Base-by-base conservation (phyloP, 257 asterid genomes). In the Paulownia fortunei region DNA sequence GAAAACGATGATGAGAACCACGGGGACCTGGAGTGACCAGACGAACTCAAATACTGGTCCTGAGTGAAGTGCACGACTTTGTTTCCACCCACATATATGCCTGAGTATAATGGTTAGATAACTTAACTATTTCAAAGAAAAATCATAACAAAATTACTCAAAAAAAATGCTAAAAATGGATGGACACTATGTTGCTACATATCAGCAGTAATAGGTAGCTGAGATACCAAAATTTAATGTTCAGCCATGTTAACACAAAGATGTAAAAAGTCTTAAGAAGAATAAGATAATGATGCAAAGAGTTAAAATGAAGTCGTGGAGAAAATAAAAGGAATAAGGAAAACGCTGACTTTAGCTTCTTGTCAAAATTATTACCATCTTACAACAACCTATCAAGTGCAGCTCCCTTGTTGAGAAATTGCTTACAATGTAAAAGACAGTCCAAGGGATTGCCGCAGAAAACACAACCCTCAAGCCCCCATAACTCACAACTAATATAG, bases 1-100 rank as follows among this genome's bases (percentile, higher is more conserved):
- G 82, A 9, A 16, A 65, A 15, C 16, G 82, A 60, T 8, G 79
- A 41, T 23, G 85, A 71, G 76, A 77, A 60, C 30, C 8, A 9
- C 1, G 44, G 13, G 74, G 30, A 54, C 62, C 19, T 15, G 11
- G 76, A 42, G 51, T 8, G 8, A n/a, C 12, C 19, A 52, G 80
- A 39, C 7, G 69, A 10, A 51, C 74, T n/a, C 39, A 8, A 59
- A n/a, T 52, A 30, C n/a, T n/a, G 61, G 63, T 60, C 75, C 11
- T 60, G 74, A 26, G 86, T 82, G 70, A 82, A 82, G 71, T 82
- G 86, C 74, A 82, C 82, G 34, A 82, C 83, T 61, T 67, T 82
- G 64, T 82, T 63, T 5, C 30, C 70, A 30, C 80, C 86, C 36
- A 73, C 37, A 8, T 82, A 78, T 74, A 78, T 82, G 70, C 86